phyloP scores from a whole-genome alignment of 164 flowering plant species.

The Berberis thunbergii region DNA sequence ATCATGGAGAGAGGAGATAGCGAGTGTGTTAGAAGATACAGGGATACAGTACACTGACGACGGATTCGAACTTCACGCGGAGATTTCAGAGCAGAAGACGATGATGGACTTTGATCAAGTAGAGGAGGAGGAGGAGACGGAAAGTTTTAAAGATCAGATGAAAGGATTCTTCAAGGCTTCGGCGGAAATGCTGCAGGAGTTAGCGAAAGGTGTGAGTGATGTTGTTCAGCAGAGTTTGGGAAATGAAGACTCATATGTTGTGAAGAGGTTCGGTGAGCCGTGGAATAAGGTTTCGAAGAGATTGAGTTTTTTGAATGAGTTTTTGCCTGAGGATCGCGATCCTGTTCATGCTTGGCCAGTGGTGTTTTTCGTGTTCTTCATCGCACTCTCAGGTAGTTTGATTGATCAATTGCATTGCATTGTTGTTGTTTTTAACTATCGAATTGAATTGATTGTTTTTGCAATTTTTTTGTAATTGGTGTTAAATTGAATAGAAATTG shows the following conservation, averaged over 20 bases:
- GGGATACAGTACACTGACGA: slow-evolving; percentile 32
- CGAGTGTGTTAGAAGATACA: slow-evolving; percentile 47
- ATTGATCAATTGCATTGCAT: background rate
- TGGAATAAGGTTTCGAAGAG: slow-evolving; percentile 35
- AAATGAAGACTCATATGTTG: slow-evolving; percentile 61
- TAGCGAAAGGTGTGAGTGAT: slow-evolving; percentile 72
- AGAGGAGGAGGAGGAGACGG: slow-evolving; percentile 13
- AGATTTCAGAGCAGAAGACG: too few species aligned
- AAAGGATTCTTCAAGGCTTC: slow-evolving; percentile 66
- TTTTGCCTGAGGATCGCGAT: slow-evolving; percentile 88
- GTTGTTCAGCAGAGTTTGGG: slow-evolving; percentile 57
- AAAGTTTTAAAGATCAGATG: slow-evolving; percentile 60
- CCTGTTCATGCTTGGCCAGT: slow-evolving; percentile 76
- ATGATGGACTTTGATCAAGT: background rate
- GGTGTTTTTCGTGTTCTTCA: slow-evolving; percentile 38
- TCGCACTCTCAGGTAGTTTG: slow-evolving; percentile 53
- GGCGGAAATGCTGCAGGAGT: slow-evolving; percentile 61
- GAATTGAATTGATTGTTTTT: background rate
- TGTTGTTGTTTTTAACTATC: background rate
- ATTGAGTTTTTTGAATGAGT: slow-evolving; percentile 63
- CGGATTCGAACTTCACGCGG: slow-evolving; percentile 14
- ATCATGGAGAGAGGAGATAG: slow-evolving; percentile 64
- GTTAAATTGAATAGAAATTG: too few species aligned
- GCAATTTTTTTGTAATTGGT: too few species aligned
- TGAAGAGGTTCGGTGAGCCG: slow-evolving; percentile 42